Base-by-base conservation (phyloP, 169 alveolate species). In the Eimeria necatrix region DNA sequence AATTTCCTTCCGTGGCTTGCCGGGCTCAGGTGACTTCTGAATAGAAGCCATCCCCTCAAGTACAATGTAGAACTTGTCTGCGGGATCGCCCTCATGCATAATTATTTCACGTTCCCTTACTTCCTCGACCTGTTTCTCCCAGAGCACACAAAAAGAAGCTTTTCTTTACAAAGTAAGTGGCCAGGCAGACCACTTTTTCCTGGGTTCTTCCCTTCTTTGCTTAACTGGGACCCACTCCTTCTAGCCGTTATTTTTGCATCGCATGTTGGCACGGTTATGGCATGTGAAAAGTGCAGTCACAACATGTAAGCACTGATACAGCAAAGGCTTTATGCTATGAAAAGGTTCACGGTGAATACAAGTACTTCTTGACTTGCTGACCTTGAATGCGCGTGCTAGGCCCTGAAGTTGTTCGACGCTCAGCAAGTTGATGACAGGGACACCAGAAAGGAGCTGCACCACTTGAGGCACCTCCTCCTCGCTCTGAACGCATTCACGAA, bases 41-140 rank as follows among this genome's bases (percentile, higher is more conserved):
- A 95, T 93, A 59, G 98, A 97, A n/a, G 95, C 98, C 84, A 89
- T 95, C 4, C 98, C 98, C 16, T 98, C 96, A 32, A 96, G 92
- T 14, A 97, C 80, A 59, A 97, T 93, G 85, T 83, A 96, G 41
- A 97, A 97, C 49, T 96, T 93, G 81, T 96, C 95, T 46, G 98
- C 97, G 22, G 81, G 70, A 26, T 96, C 98, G n/a, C 98, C 98
- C 73, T 96, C 98, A 49, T 96, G 91, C 74, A 97, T 96, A 41
- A 97, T 96, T 95, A 91, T 91, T 64, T 91, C 95, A 52, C 91
- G 95, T 59, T 91, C 95, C 49, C 88, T 91, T 71, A 76, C 64
- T 49, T 59, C 59, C 95, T 53, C 56, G 6, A 91, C 95, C 95
- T 91, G 91, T 5, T 12, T 14, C 61, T 12, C 16, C 76, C 93